Base-by-base conservation (phyloP, 441 rosid genomes). In the Cnidoscolus chayamansa region DNA sequence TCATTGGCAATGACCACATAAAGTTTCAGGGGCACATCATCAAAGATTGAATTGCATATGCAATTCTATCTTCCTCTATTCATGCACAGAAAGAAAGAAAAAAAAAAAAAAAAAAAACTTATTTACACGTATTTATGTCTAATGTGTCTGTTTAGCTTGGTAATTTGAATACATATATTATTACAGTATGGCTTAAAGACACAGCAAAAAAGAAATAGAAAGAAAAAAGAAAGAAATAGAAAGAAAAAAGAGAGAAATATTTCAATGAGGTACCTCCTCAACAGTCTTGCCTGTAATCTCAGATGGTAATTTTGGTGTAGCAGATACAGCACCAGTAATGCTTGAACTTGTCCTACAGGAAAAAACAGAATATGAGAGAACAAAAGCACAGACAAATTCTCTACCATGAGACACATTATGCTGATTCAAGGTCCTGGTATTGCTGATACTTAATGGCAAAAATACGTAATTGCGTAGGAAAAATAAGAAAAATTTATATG, bases 261-360 rank as follows among this genome's bases (percentile, higher is more conserved):
- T 37, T 32, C 61, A 35, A 69, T 50, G 32, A 63, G 51, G 19
- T 68, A 91, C 99, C 98, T 92, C 99, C 83, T 95, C 99, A 68
- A 95, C 95, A 65, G 92, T 87, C 86, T 88, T 90, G 74, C 98
- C 99, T 50, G 86, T 84, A 40, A 92, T 91, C 82, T 88, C 98
- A 79, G 95, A 95, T 54, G 98, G 98, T 73, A 91, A 71, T 70
- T 88, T 90, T 67, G 95, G 96, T 60, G 88, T 57, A 70, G 85
- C 68, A 78, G 92, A 51, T 65, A 77, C 82, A 17, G 88, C 75
- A 72, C 88, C 69, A 13, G 81, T 83, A 60, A 76, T 78, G 80
- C 83, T 76, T 63, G 92, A 80, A 82, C 81, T 90, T 67, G 86
- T 81, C 83, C 97, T 88, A 59, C 45, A 54, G 11, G 30, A 73